Evolutionary conservation across 805 yeast species (phyloP).

Genomic region (Cyberlindnera mrakii): DNA sequence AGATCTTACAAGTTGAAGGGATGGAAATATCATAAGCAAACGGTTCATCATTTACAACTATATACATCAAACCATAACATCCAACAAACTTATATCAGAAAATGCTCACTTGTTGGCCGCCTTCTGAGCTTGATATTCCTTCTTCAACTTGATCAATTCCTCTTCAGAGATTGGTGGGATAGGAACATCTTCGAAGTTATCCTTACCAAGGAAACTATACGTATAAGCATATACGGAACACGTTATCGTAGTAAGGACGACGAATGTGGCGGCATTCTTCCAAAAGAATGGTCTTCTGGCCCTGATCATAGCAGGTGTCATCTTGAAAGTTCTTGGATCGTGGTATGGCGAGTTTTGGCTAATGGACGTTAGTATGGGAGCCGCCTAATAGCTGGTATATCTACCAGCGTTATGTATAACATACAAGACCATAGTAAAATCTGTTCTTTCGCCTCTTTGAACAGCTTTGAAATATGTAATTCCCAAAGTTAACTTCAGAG

Average conservation of each 20-base stretch:
- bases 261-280: constrained; percentile 63
- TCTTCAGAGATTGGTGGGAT: constrained; percentile 85
- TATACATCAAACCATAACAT: too few relatives aligned
- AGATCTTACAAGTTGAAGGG: too few relatives aligned
- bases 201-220: constrained; percentile 58
- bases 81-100: too few relatives aligned
- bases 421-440: too few relatives aligned
- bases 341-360: constrained; percentile 40
- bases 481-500: too few relatives aligned
- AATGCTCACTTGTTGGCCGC: background rate
- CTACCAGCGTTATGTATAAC: too few relatives aligned
- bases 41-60: too few relatives aligned
- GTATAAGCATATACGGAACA: constrained; percentile 62
- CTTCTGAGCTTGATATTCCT: constrained; percentile 55
- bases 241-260: constrained; percentile 55
- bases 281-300: constrained; percentile 85
- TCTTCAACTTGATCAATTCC: constrained; percentile 64
- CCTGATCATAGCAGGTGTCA: constrained; percentile 91
- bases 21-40: too few relatives aligned
- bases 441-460: too few relatives aligned
- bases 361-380: constrained; percentile 5
- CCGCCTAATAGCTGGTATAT: too few relatives aligned
- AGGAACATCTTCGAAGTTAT: constrained; percentile 88
- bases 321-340: constrained; percentile 68
- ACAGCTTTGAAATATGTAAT: too few relatives aligned